A percentile compares a stretch with the other conserved stretches of the same genome.
Evolutionary conservation across 1,139 yeast genomes (phyloP).

Genomic region (Saccharomycopsis hybrid): DNA sequence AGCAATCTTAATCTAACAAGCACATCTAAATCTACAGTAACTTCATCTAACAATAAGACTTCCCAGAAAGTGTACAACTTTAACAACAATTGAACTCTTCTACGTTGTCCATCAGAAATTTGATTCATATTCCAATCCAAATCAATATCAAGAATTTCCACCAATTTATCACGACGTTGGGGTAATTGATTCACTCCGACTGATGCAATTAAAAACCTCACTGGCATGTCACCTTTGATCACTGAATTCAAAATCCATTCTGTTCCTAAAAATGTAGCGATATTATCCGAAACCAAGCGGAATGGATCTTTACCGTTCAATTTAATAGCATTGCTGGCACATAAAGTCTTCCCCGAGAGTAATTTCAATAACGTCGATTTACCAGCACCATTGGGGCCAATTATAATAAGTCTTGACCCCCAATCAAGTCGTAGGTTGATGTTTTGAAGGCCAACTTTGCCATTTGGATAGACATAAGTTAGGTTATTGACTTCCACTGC

Average conservation of each 20-base stretch:
- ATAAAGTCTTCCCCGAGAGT: slow-evolving; percentile 85
- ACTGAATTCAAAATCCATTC: slow-evolving; percentile 96
- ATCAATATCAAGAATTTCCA: slow-evolving; percentile 77
- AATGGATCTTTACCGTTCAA: slow-evolving; percentile 88
- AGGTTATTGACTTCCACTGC: slow-evolving; percentile 65
- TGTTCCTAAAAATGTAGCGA: slow-evolving; percentile 88
- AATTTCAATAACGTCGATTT: slow-evolving; percentile 81
- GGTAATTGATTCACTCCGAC: slow-evolving; percentile 74
- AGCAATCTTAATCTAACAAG: slow-evolving; percentile 74
- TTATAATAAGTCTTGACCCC: slow-evolving; percentile 67
- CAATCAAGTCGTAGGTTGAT: slow-evolving; percentile 56
- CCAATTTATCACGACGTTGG: slow-evolving; percentile 69
- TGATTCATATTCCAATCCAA: slow-evolving; percentile 85
- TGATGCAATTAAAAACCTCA: slow-evolving; percentile 65
- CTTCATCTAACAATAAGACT: slow-evolving; percentile 79
- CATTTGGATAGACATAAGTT: slow-evolving; percentile 61
- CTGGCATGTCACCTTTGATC: slow-evolving; percentile 86
- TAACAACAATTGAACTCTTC: slow-evolving; percentile 91
- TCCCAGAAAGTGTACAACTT: slow-evolving; percentile 90
- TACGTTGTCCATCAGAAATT: slow-evolving; percentile 89
- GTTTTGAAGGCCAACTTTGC: slow-evolving; percentile 54
- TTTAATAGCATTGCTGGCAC: slow-evolving; percentile 54
- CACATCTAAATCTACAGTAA: slow-evolving; percentile 92
- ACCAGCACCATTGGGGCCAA: slow-evolving; percentile 98
- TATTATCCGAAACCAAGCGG: slow-evolving; percentile 38